Evolutionary conservation across 306 rosid species (phyloP).

Genomic region (Canavalia ensiformis): DNA sequence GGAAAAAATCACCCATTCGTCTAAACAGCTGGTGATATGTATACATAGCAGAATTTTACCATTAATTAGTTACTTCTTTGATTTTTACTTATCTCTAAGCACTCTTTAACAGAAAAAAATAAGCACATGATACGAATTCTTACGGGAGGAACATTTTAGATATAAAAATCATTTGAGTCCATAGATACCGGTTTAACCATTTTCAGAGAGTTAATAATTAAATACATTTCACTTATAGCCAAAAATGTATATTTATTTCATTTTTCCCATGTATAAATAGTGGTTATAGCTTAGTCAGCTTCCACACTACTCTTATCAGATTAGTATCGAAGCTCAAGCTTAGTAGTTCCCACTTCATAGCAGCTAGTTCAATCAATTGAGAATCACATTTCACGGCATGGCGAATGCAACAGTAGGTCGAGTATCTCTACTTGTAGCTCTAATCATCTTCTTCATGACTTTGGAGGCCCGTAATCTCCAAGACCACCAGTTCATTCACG

Average conservation of each 20-base stretch:
- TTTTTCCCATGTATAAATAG: constrained; percentile 17
- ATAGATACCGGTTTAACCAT: too few species aligned
- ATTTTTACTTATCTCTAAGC: not conserved
- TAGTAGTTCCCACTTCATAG: not conserved
- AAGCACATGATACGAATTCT: not conserved
- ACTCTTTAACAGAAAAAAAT: not conserved
- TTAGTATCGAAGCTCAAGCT: not conserved
- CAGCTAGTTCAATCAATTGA: not conserved
- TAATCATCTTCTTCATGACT: constrained; percentile 42
- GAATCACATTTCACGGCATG: constrained; percentile 33
- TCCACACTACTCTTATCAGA: constrained; percentile 13
- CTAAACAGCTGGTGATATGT: not conserved
- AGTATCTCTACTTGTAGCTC: constrained; percentile 9
- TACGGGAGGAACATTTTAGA: not conserved
- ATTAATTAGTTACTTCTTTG: not conserved
- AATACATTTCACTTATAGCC: constrained; percentile 1
- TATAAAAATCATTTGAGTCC: too few species aligned
- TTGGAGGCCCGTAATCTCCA: constrained; percentile 53
- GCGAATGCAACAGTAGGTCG: not conserved
- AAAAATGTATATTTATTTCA: not conserved
- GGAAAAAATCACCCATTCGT: not conserved
- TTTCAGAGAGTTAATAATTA: not conserved
- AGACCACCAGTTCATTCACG: constrained; percentile 26
- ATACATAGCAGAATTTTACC: not conserved
- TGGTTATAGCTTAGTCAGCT: not conserved